Percentiles rank a stretch among this genome's conserved stretches.
These are phyloP conservation scores for Stagonosporopsis cucurbitacearum DNA, from an alignment of 2,329 filamentous ascomycete genomes.

Conservation along the genomic window DNA sequence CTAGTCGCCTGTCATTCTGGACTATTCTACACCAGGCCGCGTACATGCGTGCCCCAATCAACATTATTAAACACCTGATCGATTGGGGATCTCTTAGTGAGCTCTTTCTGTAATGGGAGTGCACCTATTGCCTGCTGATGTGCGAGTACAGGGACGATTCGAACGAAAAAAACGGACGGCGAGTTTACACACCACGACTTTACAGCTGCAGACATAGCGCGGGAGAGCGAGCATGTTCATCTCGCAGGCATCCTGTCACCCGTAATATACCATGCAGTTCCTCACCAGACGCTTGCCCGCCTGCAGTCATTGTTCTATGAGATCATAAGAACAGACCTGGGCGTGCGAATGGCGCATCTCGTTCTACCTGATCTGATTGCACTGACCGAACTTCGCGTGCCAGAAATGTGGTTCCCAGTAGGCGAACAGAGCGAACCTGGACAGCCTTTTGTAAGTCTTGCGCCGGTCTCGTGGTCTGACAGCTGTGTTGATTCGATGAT, in stretches of 20 bases:
- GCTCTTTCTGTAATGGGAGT: background rate
- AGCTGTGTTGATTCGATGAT: background rate
- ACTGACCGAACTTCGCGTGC: background rate
- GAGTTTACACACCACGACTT: background rate
- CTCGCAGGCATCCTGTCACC: background rate
- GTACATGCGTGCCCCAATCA: background rate
- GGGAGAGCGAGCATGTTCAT: background rate
- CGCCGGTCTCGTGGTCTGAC: background rate
- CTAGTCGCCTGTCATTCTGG: background rate
- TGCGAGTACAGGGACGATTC: background rate
- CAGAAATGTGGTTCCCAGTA: background rate
- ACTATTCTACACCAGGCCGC: slow-evolving; percentile 1
- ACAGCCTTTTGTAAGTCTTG: background rate
- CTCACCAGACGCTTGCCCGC: background rate
- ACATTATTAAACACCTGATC: background rate
- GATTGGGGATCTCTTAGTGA: background rate
- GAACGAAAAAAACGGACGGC: background rate
- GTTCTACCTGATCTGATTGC: background rate
- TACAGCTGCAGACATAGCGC: background rate
- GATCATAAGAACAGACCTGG: background rate
- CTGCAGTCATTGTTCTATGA: background rate
- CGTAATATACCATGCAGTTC: background rate
- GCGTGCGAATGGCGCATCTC: background rate
- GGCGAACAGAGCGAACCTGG: background rate
- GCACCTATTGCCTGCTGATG: background rate